Percentiles rank a stretch among this genome's conserved stretches.
phyloP scores from a whole-genome alignment of 805 yeast species.

The Wickerhamomyces xylosicus region DNA sequence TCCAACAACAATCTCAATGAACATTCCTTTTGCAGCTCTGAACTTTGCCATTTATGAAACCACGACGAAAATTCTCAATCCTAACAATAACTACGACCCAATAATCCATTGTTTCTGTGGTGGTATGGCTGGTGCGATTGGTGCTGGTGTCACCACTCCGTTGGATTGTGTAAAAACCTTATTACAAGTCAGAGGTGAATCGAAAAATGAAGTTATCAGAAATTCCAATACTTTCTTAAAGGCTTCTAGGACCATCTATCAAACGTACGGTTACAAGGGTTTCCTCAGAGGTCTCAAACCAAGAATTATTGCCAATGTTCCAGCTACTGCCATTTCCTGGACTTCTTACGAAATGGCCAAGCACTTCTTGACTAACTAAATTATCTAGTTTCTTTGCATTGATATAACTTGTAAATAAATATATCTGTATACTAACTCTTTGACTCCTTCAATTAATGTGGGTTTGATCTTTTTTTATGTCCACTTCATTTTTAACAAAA shows the following conservation, averaged over 20 bases:
- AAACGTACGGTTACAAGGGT: constrained; percentile 50
- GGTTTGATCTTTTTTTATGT: neutral
- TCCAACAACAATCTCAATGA: constrained; percentile 88
- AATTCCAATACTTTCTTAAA: constrained; percentile 54
- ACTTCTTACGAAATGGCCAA: constrained; percentile 97
- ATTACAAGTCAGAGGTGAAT: constrained; percentile 67
- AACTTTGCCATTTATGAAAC: constrained; percentile 91
- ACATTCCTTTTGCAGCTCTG: constrained; percentile 89
- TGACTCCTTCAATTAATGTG: neutral
- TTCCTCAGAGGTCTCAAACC: constrained; percentile 84
- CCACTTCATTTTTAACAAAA: neutral
- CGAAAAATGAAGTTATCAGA: constrained; percentile 34
- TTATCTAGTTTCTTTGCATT: neutral
- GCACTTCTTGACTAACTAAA: constrained; percentile 21
- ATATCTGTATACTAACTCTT: too few relatives aligned
- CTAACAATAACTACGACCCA: constrained; percentile 73
- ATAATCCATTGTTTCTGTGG: constrained; percentile 87
- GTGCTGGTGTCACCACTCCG: constrained; percentile 93
- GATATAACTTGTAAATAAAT: neutral
- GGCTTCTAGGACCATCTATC: constrained; percentile 62
- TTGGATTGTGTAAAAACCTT: constrained; percentile 89
- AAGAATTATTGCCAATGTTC: constrained; percentile 85
- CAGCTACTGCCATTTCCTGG: constrained; percentile 96
- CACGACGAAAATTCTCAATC: constrained; percentile 69
- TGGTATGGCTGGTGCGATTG: constrained; percentile 87